Conservation (phyloP, 441 rosid species). For the Gossypium lobatum region DNA sequence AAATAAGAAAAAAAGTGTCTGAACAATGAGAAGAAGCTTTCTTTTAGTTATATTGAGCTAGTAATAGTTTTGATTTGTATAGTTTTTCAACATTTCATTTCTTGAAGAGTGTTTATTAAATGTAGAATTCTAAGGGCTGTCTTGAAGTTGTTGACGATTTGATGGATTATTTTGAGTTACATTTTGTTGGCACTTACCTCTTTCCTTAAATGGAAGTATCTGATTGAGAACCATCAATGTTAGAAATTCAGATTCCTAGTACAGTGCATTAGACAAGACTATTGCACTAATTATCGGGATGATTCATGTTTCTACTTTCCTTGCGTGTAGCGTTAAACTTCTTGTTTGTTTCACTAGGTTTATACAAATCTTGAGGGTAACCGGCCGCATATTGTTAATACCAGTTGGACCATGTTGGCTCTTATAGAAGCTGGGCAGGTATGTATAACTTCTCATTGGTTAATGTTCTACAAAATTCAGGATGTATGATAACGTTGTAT, state of each 20-base stretch:
- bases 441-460: neutral
- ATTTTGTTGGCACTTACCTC: neutral
- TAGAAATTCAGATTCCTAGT: neutral
- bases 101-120: neutral
- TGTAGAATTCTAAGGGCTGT: neutral
- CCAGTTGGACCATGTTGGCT: neutral
- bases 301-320: neutral
- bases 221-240: neutral
- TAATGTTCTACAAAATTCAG: neutral
- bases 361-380: slow-evolving; percentile 3
- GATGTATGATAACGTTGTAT: neutral
- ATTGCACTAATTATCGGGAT: neutral
- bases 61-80: neutral
- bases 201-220: neutral
- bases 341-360: neutral
- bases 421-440: slow-evolving; percentile 6
- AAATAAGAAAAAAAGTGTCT: neutral
- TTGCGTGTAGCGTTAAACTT: neutral
- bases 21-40: neutral
- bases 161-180: neutral
- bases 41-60: neutral
- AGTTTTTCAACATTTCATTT: neutral
- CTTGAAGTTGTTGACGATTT: neutral
- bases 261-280: neutral
- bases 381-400: neutral